Evolutionary conservation across 2,329 filamentous ascomycete species (phyloP).

Genomic region (Sporothrix phasma): DNA sequence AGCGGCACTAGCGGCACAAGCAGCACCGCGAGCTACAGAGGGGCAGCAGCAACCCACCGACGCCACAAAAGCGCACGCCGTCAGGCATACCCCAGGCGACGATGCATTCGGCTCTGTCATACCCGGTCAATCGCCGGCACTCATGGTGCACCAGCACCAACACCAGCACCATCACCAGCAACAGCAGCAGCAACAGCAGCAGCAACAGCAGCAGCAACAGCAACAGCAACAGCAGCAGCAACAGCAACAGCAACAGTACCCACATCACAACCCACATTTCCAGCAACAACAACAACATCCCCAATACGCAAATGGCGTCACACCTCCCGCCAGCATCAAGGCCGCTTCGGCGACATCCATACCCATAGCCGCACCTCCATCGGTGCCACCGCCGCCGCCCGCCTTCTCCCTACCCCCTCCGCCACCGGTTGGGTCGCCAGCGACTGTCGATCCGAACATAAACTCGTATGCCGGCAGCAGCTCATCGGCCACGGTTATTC

Average conservation of each 20-base stretch:
- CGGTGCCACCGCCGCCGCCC: neutral
- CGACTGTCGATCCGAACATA: neutral
- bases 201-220: neutral
- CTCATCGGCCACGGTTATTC: neutral
- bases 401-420: neutral
- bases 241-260: neutral
- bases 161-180: neutral
- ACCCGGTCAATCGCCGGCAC: neutral
- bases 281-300: neutral
- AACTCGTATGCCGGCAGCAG: neutral
- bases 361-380: neutral
- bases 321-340: neutral
- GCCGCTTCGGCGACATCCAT: neutral
- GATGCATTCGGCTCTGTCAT: neutral
- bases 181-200: neutral
- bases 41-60: neutral
- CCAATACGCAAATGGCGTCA: neutral
- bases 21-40: conserved; percentile 1
- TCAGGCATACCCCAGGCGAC: neutral
- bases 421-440: neutral
- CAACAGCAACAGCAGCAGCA: neutral
- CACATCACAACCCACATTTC: neutral
- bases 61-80: neutral
- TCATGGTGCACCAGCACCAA: neutral
- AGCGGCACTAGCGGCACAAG: neutral